Base-by-base conservation (phyloP, 169 alveolate species). In the Plasmodium knowlesi region DNA sequence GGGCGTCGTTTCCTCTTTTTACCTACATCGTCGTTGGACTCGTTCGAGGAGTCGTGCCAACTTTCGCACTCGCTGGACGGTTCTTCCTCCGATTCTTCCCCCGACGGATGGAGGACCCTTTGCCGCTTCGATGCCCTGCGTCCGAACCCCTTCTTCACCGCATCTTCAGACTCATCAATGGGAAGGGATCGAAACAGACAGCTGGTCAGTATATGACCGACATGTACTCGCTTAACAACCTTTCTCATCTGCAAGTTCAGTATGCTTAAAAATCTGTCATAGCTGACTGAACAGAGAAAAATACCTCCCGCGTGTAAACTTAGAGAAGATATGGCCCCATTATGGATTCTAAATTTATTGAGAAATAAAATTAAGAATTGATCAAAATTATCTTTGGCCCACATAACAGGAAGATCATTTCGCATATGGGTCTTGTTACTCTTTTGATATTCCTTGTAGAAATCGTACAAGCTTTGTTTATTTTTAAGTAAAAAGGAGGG, bases 301-400 rank as follows among this genome's bases (percentile, higher is more conserved):
- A 92, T 96, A 5, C 97, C 84, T 19, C 95, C 96, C 28, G 82
- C 88, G n/a, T 95, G 93, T 30, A 96, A 81, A 78, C 95, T 89
- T 34, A 95, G 73, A n/a, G 92, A 86, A 10, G 89, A 78, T 54
- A 78, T 67, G n/a, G 91, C 93, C 57, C 94, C 96, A 79, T 83
- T 82, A 82, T 94, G 94, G 50, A 82, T 82, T 86, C 73, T 80
- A 19, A 39, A 54, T 57, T 94, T 80, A 32, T 90, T 89, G 0
- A 85, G 57, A 41, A 74, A 30, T 8, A 22, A 37, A 14, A 76
- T 74, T 79, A 82, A 16, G 43, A 85, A 85, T 30, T 80, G 92
- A 57, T 82, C 88, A 46, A 82, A 82, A 50, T 84, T 70, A 19
- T 73, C 57, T 92, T 81, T 79, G 34, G 91, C 93, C 93, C 91